phyloP scores from a whole-genome alignment of 164 flowering plant genomes.

The Dillenia suffruticosa region DNA sequence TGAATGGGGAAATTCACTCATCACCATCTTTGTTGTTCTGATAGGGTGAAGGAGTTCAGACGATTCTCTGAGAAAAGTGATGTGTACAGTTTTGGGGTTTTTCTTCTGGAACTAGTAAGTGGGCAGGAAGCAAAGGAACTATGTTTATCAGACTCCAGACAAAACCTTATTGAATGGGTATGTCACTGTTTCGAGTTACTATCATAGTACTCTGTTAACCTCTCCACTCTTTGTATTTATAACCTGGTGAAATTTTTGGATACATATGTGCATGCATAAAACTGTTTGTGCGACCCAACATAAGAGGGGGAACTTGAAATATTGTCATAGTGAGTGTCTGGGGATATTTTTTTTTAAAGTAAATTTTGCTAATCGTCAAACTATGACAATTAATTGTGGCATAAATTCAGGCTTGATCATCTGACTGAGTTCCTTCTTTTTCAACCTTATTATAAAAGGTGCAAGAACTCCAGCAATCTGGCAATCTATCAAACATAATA shows the following conservation, averaged over 20 bases:
- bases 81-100: conserved; percentile 85
- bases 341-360: too few species aligned
- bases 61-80: conserved; percentile 83
- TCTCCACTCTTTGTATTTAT: too few species aligned
- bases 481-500: conserved; percentile 42
- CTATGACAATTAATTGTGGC: too few species aligned
- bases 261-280: too few species aligned
- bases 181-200: neutral
- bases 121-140: conserved; percentile 64
- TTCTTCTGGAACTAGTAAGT: conserved; percentile 76
- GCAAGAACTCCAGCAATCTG: conserved; percentile 43
- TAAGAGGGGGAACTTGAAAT: too few species aligned
- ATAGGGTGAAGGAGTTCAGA: conserved; percentile 73
- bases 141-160: conserved; percentile 31
- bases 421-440: too few species aligned
- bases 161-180: conserved; percentile 76
- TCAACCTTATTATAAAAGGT: conserved; percentile 34
- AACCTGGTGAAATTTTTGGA: too few species aligned
- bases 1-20: neutral
- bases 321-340: too few species aligned
- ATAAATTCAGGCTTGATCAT: too few species aligned
- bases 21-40: neutral
- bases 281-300: too few species aligned
- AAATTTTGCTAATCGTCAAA: too few species aligned
- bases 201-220: too few species aligned